These are phyloP conservation scores for Mycena polygramma DNA, from an alignment of 768 basidiomycete genomes.

Conservation along the genomic window DNA sequence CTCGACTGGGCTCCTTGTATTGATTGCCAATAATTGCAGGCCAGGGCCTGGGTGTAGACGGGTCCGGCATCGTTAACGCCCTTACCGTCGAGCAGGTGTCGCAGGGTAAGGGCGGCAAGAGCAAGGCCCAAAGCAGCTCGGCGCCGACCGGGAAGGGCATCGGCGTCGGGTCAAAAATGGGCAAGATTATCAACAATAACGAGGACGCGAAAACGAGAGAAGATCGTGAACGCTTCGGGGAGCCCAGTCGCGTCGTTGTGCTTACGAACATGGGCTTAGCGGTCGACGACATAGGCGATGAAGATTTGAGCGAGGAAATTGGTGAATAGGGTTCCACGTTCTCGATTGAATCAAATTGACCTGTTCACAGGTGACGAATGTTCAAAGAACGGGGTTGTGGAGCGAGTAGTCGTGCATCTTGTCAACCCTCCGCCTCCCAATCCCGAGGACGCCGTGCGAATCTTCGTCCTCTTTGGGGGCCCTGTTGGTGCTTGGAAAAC, in stretches of 20 bases:
- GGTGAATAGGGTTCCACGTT: slow-evolving; percentile 59
- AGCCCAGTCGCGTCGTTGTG: slow-evolving; percentile 90
- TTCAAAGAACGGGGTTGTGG: slow-evolving; percentile 91
- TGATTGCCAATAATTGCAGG: slow-evolving; percentile 58
- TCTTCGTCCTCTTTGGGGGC: slow-evolving; percentile 93
- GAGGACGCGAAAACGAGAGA: slow-evolving; percentile 84
- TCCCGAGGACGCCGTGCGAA: slow-evolving; percentile 86
- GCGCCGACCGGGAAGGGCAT: slow-evolving; percentile 51
- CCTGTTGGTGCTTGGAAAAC: slow-evolving; percentile 97
- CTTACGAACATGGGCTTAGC: slow-evolving; percentile 89
- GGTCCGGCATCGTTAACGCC: slow-evolving; percentile 90
- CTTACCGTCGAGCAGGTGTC: slow-evolving; percentile 82
- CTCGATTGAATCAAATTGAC: background rate
- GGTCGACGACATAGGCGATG: slow-evolving; percentile 79
- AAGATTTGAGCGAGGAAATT: slow-evolving; percentile 90
- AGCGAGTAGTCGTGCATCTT: slow-evolving; percentile 88
- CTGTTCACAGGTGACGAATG: slow-evolving; percentile 84
- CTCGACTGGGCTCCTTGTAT: background rate
- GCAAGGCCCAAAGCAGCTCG: slow-evolving; percentile 51
- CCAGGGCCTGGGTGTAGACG: slow-evolving; percentile 89
- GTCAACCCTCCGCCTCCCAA: slow-evolving; percentile 75
- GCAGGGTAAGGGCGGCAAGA: slow-evolving; percentile 53
- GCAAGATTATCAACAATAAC: slow-evolving; percentile 91
- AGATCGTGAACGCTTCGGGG: slow-evolving; percentile 86
- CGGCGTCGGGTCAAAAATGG: slow-evolving; percentile 76